A percentile compares a stretch with the other conserved stretches of the same genome.
phyloP scores from a whole-genome alignment of 805 yeast species.

The Candida montana region DNA sequence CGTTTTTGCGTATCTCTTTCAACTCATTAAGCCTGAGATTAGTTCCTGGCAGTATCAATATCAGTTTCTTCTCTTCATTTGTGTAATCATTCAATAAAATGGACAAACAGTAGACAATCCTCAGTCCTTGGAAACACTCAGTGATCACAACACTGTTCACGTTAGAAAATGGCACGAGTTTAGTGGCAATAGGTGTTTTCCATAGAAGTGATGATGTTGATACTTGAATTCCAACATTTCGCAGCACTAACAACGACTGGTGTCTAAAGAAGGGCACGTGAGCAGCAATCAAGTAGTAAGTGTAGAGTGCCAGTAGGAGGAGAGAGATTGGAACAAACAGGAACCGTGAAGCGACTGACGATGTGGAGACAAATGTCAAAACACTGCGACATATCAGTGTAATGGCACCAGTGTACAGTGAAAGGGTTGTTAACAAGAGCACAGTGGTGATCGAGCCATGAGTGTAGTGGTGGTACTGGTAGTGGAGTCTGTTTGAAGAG shows the following conservation, averaged over 20 bases:
- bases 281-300: neutral
- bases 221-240: slow-evolving; percentile 44
- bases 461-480: too few relatives aligned
- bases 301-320: neutral
- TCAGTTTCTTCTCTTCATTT: neutral
- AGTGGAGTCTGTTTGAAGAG: too few relatives aligned
- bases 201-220: slow-evolving; percentile 26
- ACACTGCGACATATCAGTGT: too few relatives aligned
- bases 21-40: slow-evolving; percentile 9
- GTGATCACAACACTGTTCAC: slow-evolving; percentile 65
- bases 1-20: slow-evolving; percentile 10
- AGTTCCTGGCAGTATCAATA: slow-evolving; percentile 7
- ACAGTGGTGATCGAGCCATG: too few relatives aligned
- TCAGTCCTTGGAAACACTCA: slow-evolving; percentile 68
- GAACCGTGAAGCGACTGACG: too few relatives aligned
- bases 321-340: too few relatives aligned
- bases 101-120: slow-evolving; percentile 61
- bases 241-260: slow-evolving; percentile 36
- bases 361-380: too few relatives aligned
- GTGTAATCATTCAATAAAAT: slow-evolving; percentile 41
- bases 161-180: slow-evolving; percentile 51
- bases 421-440: too few relatives aligned
- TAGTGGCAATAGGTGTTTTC: slow-evolving; percentile 12
- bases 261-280: neutral
- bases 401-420: too few relatives aligned